Evolutionary conservation across 164 flowering plant genomes (phyloP), one percentile per base, ranked within the genome.

Genomic region (Stephania yunnanensis): DNA sequence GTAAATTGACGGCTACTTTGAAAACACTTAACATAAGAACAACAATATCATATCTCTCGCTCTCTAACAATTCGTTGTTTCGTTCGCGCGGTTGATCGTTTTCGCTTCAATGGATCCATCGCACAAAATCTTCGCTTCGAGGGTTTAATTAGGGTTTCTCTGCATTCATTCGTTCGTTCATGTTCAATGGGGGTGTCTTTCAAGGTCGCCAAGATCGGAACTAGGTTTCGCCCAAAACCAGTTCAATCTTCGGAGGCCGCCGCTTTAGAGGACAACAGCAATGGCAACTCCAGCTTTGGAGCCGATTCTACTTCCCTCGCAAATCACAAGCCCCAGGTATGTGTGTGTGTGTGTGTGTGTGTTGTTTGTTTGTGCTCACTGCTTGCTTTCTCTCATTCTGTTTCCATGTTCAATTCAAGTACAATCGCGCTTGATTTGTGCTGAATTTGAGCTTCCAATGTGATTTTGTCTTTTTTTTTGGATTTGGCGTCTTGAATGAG

Each of bases 171-270:
- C 42, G 1, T 36, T 36, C 42, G 4, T 36, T 36, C 42, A 36
- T 36, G 42, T 36, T 36, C 42, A 36, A 92, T 91, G 97, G 97
- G 93, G 68, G 71, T 90, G 25, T 91, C 98, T 6, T 93, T 93
- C 75, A 93, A 89, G 83, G 86, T 93, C 29, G 80, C 92, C 19
- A 90, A 84, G 82, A 82, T 78, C 2, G 94, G 98, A 44, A 77
- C 81, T 8, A 84, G 92, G 82, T 91, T 82, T 78, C 83, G 83
- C 20, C 89, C 88, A 6, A 86, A 85, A 72, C 87, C 85, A 22
- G 68, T 78, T 73, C 87, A 74, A 50, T 36, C 42, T 36, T 36
- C 82, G 1, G 86, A 84, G 7, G 45, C 31, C 65, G 45, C 31
- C 65, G 44, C 64, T 29, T 36, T 36, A 4, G 61, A 31, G 7